Evolutionary conservation across 164 flowering plant genomes (phyloP), one percentile per base, ranked within the genome.

Genomic region (Taxillus chinensis): DNA sequence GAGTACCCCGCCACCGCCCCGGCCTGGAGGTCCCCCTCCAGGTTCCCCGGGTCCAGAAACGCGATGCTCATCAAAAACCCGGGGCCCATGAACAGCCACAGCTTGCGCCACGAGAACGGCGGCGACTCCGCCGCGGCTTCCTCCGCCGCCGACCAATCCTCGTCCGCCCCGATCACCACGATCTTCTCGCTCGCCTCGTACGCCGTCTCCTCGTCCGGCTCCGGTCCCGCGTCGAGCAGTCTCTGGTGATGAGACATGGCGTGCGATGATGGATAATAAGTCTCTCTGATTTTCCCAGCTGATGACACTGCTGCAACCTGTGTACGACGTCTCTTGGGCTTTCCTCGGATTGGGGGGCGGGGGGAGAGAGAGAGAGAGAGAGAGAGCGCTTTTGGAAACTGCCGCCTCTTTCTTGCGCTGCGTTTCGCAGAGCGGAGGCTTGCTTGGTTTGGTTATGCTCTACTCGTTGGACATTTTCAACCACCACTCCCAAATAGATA

Each of bases 1-100:
- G 89, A 82, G 71, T 87, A 83, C 8, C 95, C 95, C 0, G 95
- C 95, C 12, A 83, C 75, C 5, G 91, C 95, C 2, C 95, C 95
- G 3, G 91, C 62, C 71, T 87, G 95, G 9, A 87, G 86, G 73
- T 87, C 89, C 6, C 87, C 90, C 63, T 87, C 95, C 64, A 87
- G 61, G 55, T 87, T 87, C 8, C 95, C 95, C 6, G 95, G 95
- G 69, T 85, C 95, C 39, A 87, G 74, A 43, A 87, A 87, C 3
- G 91, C 95, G 9, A 87, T 87, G 65, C 87, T 80, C 91, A 85
- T 85, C 45, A 87, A 40, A 54, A 87, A 83, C 6, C 95, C 95
- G 1, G 90, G 95, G 0, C 95, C 95, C 0, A 87, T 82, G 66
- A 85, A 85, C 1, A 85, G 72, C 95, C 95, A 87, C 0, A 87